phyloP scores from a whole-genome alignment of 352 stramenopile genomes.

The Globisporangium nodosum region DNA sequence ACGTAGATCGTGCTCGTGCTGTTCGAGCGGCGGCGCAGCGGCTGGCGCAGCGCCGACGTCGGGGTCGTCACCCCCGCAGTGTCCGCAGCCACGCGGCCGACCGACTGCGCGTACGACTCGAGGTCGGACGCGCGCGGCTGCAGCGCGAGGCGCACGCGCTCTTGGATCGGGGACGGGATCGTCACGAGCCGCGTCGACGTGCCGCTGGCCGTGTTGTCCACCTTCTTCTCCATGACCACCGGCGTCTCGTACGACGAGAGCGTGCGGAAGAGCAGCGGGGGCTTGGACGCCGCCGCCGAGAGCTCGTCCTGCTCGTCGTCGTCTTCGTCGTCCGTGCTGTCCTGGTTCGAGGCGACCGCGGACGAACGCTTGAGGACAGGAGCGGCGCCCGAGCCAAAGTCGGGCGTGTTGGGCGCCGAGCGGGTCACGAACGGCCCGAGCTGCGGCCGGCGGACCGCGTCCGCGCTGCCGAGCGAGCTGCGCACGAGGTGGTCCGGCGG shows the following conservation, averaged over 20 bases:
- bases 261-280: conserved; percentile 59
- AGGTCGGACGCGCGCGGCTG: conserved; percentile 45
- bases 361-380: conserved; percentile 6
- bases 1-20: conserved; percentile 93
- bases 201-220: conserved; percentile 10
- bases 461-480: conserved; percentile 27
- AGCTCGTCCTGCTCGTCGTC: conserved; percentile 24
- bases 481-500: conserved; percentile 1
- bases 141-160: conserved; percentile 55
- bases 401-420: conserved; percentile 48
- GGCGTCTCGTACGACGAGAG: conserved; percentile 79
- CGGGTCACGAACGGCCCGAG: conserved; percentile 21
- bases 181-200: conserved; percentile 12
- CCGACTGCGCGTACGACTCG: conserved; percentile 40
- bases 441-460: conserved; percentile 11
- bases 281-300: conserved; percentile 21
- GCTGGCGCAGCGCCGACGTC: conserved; percentile 19
- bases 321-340: conserved; percentile 31
- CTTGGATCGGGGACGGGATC: conserved; percentile 60
- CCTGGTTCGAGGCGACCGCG: conserved; percentile 27
- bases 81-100: neutral
- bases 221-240: conserved; percentile 52
- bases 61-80: neutral
- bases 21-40: conserved; percentile 88
- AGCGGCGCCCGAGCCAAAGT: conserved; percentile 14